Evolutionary conservation across 148 eudicot genomes (phyloP).

Genomic region (Oxyria digyna): DNA sequence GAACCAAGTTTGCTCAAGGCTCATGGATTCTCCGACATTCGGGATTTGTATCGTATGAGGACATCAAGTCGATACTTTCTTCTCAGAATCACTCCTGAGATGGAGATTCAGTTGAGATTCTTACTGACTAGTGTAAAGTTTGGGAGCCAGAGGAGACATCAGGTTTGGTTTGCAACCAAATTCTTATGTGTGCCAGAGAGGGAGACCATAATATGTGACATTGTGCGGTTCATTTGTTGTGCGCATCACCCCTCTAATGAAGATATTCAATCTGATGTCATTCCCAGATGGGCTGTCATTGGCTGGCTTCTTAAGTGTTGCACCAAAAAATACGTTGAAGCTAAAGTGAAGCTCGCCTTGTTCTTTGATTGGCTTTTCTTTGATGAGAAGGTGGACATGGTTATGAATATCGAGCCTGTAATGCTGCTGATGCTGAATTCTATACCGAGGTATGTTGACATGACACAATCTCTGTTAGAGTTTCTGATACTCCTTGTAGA

Average conservation of each 20-base stretch:
- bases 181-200: slow-evolving; percentile 50
- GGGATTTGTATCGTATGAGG: slow-evolving; percentile 38
- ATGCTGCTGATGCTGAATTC: slow-evolving; percentile 69
- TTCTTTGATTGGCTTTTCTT: slow-evolving; percentile 97
- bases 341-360: slow-evolving; percentile 62
- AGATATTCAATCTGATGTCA: slow-evolving; percentile 48
- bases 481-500: slow-evolving; percentile 56
- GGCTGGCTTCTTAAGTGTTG: slow-evolving; percentile 68
- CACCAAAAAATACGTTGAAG: slow-evolving; percentile 51
- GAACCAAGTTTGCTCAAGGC: slow-evolving; percentile 41
- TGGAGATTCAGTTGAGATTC: slow-evolving; percentile 72
- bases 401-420: slow-evolving; percentile 86
- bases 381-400: slow-evolving; percentile 49
- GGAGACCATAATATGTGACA: slow-evolving; percentile 51
- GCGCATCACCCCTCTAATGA: slow-evolving; percentile 79
- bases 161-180: slow-evolving; percentile 65
- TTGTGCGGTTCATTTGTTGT: slow-evolving; percentile 79
- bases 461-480: slow-evolving; percentile 70
- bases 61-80: slow-evolving; percentile 62
- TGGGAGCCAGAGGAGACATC: slow-evolving; percentile 65
- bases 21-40: slow-evolving; percentile 43
- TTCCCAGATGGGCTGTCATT: slow-evolving; percentile 89
- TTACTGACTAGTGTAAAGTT: slow-evolving; percentile 68
- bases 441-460: slow-evolving; percentile 47
- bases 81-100: slow-evolving; percentile 59